Evolutionary conservation across 768 basidiomycete genomes (phyloP).

Genomic region (Ramaria rubella): DNA sequence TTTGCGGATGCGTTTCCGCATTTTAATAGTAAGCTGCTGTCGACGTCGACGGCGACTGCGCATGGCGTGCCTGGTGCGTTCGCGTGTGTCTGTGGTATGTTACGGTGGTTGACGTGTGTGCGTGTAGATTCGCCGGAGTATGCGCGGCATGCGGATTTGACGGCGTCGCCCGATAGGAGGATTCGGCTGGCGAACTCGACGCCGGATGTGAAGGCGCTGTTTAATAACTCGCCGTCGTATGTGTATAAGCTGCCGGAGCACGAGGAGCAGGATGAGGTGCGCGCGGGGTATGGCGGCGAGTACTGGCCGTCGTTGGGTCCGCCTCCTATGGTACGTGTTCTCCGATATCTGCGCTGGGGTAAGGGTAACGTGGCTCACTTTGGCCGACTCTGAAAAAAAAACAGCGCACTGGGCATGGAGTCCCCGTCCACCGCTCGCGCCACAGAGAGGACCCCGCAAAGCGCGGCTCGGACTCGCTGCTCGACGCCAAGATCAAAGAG

Average conservation of each 20-base stretch:
- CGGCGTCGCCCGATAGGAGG: constrained; percentile 59
- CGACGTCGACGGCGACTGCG: constrained; percentile 61
- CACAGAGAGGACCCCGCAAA: constrained; percentile 72
- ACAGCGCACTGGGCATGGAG: constrained; percentile 51
- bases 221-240: constrained; percentile 75
- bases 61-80: constrained; percentile 35
- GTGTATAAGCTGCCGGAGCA: constrained; percentile 74
- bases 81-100: constrained; percentile 6
- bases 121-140: constrained; percentile 67
- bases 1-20: constrained; percentile 95
- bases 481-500: constrained; percentile 80
- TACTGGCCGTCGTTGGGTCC: constrained; percentile 62
- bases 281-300: constrained; percentile 36
- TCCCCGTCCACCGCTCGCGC: constrained; percentile 53
- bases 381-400: too few species aligned
- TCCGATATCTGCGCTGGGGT: background rate
- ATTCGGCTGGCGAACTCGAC: constrained; percentile 83
- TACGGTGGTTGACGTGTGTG: constrained; percentile 8
- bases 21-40: constrained; percentile 90
- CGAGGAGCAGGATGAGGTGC: constrained; percentile 33
- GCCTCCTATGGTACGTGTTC: constrained; percentile 58
- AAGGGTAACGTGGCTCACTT: background rate
- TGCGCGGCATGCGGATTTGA: constrained; percentile 42
- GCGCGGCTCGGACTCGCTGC: constrained; percentile 75
- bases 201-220: constrained; percentile 91